phyloP scores from a whole-genome alignment of 306 rosid genomes.

The Malus sylvestris region DNA sequence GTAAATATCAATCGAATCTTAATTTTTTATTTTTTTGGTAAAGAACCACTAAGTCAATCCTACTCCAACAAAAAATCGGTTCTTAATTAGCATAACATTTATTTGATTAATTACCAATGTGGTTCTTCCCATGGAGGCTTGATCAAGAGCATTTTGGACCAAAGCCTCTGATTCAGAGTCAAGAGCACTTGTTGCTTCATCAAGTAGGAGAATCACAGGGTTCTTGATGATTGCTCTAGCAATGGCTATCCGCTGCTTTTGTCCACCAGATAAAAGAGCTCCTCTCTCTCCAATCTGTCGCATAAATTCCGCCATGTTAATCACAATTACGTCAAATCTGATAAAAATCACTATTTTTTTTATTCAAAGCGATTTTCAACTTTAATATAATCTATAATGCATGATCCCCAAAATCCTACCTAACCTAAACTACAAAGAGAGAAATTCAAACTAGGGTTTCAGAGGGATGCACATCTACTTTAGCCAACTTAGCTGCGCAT shows the following conservation, averaged over 20 bases:
- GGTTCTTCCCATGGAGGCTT: slow-evolving; percentile 94
- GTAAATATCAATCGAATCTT: not conserved
- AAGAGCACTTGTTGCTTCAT: slow-evolving; percentile 98
- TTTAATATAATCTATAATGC: no score
- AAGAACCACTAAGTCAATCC: no score
- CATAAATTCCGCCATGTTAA: slow-evolving; percentile 10
- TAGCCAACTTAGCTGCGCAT: no score
- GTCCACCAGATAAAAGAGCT: slow-evolving; percentile 86
- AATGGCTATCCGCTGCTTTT: slow-evolving; percentile 87
- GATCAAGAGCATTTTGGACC: slow-evolving; percentile 94
- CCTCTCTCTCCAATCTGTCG: slow-evolving; percentile 85
- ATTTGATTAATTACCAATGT: slow-evolving; percentile 48
- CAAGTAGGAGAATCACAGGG: slow-evolving; percentile 82
- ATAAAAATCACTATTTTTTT: no score
- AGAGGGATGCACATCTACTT: not conserved
- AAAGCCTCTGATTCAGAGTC: slow-evolving; percentile 85
- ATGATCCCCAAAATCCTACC: not conserved
- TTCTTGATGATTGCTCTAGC: slow-evolving; percentile 91
- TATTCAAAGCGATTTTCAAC: no score
- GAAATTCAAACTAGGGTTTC: not conserved
- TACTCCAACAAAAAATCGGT: no score
- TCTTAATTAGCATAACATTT: not conserved
- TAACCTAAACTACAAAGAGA: not conserved
- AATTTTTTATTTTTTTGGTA: no score
- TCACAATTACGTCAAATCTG: not conserved